A percentile compares a stretch with the other conserved stretches of the same genome.
Conservation (phyloP, 2,329 filamentous ascomycete genomes). For the Orbilia quercus region DNA sequence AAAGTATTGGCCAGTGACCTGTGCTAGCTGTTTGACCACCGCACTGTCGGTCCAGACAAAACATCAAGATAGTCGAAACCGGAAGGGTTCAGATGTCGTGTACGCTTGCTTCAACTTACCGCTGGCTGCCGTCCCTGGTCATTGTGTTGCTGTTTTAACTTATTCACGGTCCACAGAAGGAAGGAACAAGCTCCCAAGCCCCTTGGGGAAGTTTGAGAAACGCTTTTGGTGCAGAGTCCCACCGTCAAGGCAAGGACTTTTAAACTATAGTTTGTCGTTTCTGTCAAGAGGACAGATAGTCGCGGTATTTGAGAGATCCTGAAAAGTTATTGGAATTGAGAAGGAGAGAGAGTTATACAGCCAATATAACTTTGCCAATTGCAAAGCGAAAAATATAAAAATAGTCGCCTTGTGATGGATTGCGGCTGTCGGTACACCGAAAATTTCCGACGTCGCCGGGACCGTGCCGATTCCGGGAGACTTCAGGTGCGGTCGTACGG, state of each 20-base stretch:
- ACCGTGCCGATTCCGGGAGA: conserved; percentile 51
- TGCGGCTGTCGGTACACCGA: conserved; percentile 50
- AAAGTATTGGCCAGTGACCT: background rate
- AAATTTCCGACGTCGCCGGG: conserved; percentile 48
- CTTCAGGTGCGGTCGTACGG: conserved; percentile 28
- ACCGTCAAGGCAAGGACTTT: conserved; percentile 28
- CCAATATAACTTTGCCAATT: conserved; percentile 16
- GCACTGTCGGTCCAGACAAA: background rate
- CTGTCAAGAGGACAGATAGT: conserved; percentile 12
- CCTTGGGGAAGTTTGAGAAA: conserved; percentile 42
- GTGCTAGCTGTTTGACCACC: conserved; percentile 12
- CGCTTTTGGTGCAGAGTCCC: conserved; percentile 25
- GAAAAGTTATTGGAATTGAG: conserved; percentile 6
- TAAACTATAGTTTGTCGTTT: conserved; percentile 1
- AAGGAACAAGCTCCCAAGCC: conserved; percentile 47
- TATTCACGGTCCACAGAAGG: conserved; percentile 41
- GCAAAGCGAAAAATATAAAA: conserved; percentile 2
- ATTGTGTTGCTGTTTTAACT: conserved; percentile 53
- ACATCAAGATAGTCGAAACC: conserved; percentile 38
- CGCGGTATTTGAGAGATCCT: conserved; percentile 11
- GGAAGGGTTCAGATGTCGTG: conserved; percentile 32
- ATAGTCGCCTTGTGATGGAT: background rate
- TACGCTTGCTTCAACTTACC: conserved; percentile 46
- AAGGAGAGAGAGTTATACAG: background rate
- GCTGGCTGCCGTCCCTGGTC: conserved; percentile 40